phyloP scores from a whole-genome alignment of 257 asterid genomes.

The Thymus mandschuricus region DNA sequence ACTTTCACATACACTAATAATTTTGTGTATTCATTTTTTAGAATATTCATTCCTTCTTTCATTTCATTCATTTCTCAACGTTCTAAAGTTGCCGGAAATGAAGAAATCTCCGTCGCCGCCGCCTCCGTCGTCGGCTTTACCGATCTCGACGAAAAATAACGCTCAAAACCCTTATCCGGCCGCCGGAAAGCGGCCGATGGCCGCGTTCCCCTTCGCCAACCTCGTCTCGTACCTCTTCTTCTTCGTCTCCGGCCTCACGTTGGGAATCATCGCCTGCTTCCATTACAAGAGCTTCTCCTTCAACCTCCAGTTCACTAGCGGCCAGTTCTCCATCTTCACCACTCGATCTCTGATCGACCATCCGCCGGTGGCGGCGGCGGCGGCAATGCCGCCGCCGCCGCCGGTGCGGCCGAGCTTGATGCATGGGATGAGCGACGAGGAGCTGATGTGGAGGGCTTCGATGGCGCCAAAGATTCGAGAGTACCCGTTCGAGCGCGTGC shows the following conservation, averaged over 20 bases:
- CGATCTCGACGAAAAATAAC: constrained; percentile 37
- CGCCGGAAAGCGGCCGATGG: constrained; percentile 29
- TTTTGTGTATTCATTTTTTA: background rate
- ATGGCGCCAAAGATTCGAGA: constrained; percentile 46
- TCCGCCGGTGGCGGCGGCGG: background rate
- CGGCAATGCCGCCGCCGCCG: background rate
- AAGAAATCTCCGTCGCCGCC: constrained; percentile 17
- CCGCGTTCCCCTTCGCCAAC: constrained; percentile 39
- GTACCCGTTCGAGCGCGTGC: constrained; percentile 37
- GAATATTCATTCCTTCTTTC: constrained; percentile 20
- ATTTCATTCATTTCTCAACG: background rate
- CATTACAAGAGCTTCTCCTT: constrained; percentile 54
- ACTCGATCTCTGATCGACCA: background rate
- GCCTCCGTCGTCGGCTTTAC: constrained; percentile 15
- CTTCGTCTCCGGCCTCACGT: constrained; percentile 54
- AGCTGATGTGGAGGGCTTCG: constrained; percentile 67
- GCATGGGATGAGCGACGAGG: constrained; percentile 64
- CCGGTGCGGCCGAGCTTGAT: background rate
- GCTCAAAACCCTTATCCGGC: constrained; percentile 29
- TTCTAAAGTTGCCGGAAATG: background rate
- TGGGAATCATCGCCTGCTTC: constrained; percentile 56
- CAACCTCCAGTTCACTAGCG: constrained; percentile 55
- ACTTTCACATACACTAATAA: background rate
- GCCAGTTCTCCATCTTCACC: constrained; percentile 47
- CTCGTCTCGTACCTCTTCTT: constrained; percentile 44